Percentiles rank a stretch among this genome's conserved stretches.
Evolutionary conservation across 108 stramenopile species (phyloP).

Genomic region (Nitzschia sp.): DNA sequence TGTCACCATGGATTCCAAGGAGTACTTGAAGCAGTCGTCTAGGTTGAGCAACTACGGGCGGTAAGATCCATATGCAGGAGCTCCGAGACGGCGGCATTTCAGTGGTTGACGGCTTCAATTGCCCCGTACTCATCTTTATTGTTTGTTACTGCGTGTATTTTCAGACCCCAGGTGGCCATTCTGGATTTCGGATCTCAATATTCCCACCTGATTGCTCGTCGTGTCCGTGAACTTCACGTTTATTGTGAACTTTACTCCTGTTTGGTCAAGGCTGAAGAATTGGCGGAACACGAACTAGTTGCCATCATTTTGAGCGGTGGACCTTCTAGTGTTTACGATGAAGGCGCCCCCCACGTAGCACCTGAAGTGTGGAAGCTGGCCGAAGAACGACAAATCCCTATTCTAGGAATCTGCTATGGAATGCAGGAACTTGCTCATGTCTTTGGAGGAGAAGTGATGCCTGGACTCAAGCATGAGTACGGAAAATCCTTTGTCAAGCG

Average conservation of each 20-base stretch:
- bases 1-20: constrained; percentile 5
- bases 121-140: no score
- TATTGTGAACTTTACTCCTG: constrained; percentile 98
- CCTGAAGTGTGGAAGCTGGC: constrained; percentile 92
- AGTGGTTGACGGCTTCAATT: no score
- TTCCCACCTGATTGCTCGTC: constrained; percentile 97
- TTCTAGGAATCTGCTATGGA: constrained; percentile 98
- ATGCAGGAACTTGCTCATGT: constrained; percentile 92
- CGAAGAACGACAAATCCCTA: constrained; percentile 82
- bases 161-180: constrained; percentile 93
- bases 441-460: constrained; percentile 91
- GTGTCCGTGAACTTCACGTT: constrained; percentile 95
- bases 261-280: constrained; percentile 81
- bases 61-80: constrained; percentile 47
- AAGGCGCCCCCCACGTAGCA: constrained; percentile 94
- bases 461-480: constrained; percentile 93
- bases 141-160: no score
- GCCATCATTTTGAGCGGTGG: constrained; percentile 97
- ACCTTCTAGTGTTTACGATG: constrained; percentile 92
- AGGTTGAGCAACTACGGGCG: constrained; percentile 69
- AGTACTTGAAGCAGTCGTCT: constrained; percentile 71
- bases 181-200: constrained; percentile 99
- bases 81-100: no score
- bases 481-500: constrained; percentile 89
- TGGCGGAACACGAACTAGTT: constrained; percentile 76